Evolutionary conservation across 306 rosid genomes (phyloP).

Genomic region (Corylus avellana): DNA sequence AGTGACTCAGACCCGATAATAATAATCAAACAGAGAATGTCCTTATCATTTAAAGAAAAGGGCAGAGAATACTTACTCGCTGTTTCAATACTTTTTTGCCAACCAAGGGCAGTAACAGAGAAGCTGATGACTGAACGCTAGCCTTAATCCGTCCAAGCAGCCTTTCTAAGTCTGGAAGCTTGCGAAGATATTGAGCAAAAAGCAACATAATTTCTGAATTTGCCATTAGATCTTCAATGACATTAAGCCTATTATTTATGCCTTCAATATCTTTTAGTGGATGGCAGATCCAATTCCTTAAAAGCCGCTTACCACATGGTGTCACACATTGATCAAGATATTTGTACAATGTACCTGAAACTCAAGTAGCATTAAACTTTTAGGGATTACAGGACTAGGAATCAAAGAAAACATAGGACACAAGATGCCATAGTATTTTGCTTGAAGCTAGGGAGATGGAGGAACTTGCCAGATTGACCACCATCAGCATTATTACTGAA

Average conservation of each 20-base stretch:
- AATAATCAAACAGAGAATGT: not conserved
- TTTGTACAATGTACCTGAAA: conserved; percentile 81
- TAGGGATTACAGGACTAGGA: conserved; percentile 17
- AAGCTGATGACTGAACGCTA: conserved; percentile 64
- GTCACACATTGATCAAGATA: conserved; percentile 83
- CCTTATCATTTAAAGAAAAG: not conserved
- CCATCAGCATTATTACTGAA: conserved; percentile 87
- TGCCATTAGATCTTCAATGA: conserved; percentile 63
- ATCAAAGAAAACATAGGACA: conserved; percentile 26
- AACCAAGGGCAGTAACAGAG: conserved; percentile 62
- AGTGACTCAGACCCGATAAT: not conserved
- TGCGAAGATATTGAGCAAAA: conserved; percentile 70
- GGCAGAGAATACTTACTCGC: conserved; percentile 56
- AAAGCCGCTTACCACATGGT: conserved; percentile 80
- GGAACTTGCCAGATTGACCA: conserved; percentile 71
- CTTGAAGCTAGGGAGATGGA: conserved; percentile 20
- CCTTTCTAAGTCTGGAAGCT: conserved; percentile 84
- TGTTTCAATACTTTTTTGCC: conserved; percentile 76
- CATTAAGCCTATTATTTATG: conserved; percentile 78
- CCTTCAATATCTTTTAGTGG: conserved; percentile 70
- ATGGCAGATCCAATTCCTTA: conserved; percentile 92
- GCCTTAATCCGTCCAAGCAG: conserved; percentile 79
- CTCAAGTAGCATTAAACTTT: conserved; percentile 21
- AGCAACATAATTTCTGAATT: conserved; percentile 53
- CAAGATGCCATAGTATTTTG: conserved; percentile 16